Evolutionary conservation across 2,329 filamentous ascomycete species (phyloP), one percentile per base, ranked within the genome.

Genomic region (Penicillium sp.): DNA sequence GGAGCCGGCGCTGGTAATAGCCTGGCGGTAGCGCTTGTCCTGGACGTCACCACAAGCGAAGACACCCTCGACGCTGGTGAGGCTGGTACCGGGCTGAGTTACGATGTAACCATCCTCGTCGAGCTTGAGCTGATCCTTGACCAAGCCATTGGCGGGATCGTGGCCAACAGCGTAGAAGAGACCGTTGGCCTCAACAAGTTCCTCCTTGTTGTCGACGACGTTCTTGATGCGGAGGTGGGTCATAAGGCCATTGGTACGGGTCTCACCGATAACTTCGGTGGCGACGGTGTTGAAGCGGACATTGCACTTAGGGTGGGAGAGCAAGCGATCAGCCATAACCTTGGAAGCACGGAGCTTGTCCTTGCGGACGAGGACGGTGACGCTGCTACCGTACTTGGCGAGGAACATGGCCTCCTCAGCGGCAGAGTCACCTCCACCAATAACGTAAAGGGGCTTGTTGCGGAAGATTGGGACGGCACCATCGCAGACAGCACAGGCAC

Each of bases 141-240:
- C 88, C 38, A 99, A 81, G n/a, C 76, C 68, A 0, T 90, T 97
- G 45, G 94, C 95, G 12, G 94, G 94, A 71, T 96, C 93, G 76
- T 99, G 94, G 23, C 94, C 94, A 48, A 99, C 88, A 67, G 95
- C 94, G 74, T 99, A 99, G 77, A 99, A 99, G 23, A 99, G 81
- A 26, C 94, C 94, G 74, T 88, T 95, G 46, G 93, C 93, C 63
- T 90, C 85, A 45, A 96, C 78, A n/a, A 87, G 87, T 80, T 95
- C 88, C 72, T 88, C 83, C 70, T 85, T 76, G 56, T 90, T 90
- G 21, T 85, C 89, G 65, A 81, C 76, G 54, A 85, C 85, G 76
- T 97, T 84, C 81, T 89, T 89, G 71, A 99, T 81, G 49, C 88
- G 84, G 62, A 99, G 78, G 68, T 91, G 86, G 70, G 85, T 90